Evolutionary conservation across 2,329 filamentous ascomycete genomes (phyloP), one percentile per base, ranked within the genome.

Genomic region (Hirsutella minnesotensis): DNA sequence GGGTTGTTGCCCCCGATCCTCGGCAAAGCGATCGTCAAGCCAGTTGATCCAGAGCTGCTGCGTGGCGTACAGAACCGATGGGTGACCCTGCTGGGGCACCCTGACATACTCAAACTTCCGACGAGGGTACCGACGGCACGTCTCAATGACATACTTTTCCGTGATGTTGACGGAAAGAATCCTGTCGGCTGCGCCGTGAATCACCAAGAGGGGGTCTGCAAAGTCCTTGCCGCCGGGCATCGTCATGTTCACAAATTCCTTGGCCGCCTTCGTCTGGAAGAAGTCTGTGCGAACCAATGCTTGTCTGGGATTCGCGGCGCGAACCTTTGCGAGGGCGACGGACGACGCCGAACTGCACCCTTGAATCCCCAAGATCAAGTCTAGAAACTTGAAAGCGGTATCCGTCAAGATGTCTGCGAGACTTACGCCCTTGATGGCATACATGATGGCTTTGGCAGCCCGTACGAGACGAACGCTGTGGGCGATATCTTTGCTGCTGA

Each of bases 131-230:
- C 21, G 38, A 10, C 40, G 19, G 34, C 54, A 56, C 3, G 54
- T 56, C 35, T 39, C 21, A 19, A 51, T 43, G 21, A 56, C 53
- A 9, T 44, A 47, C 7, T 35, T 16, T 5, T 42, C 31, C 3
- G 50, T 51, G 3, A 50, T 8, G 7, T 29, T 2, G 19, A 48
- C 47, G 0, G 48, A 44, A 3, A 56, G 38, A 18, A 45, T 47
- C 4, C 16, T 16, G 21, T 62, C 57, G 1, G 35, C 44, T 3
- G 49, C 52, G 12, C 63, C 64, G 39, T 64, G 60, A 2, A 66
- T 18, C 4, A 67, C 58, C 0, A 66, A 50, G 47, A 67, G 43
- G 4, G 62, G 64, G 0, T 60, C 63, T 2, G 47, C 47, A 38
- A 64, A 58, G 5, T 56, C 48, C 31, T 52, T 56, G 2, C 56